These are phyloP conservation scores for Musa schizocarpa DNA, from an alignment of 176 grass and related monocot species.

Conservation along the genomic window DNA sequence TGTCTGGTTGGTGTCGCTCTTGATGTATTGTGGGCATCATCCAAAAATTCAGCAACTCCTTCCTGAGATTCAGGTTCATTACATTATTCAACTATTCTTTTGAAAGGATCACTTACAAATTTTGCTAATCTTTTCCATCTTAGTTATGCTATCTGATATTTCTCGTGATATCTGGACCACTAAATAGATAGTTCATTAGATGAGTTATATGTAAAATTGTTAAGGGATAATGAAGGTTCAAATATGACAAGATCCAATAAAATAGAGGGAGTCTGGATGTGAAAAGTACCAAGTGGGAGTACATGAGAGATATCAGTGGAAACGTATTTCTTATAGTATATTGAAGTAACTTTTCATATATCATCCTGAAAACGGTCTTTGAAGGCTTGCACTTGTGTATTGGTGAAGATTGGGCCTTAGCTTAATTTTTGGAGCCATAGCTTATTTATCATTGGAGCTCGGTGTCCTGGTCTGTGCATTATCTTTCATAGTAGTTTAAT, in stretches of 20 bases:
- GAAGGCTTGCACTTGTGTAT: too few relatives aligned
- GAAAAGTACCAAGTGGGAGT: too few relatives aligned
- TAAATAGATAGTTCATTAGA: background rate
- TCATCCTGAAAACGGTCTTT: too few relatives aligned
- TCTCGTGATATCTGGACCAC: background rate
- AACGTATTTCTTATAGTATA: too few relatives aligned
- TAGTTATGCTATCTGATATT: background rate
- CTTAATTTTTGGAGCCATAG: too few relatives aligned
- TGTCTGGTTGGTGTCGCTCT: constrained; percentile 92
- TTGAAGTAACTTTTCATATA: too few relatives aligned
- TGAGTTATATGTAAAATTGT: background rate
- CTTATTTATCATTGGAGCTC: too few relatives aligned
- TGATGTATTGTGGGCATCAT: constrained; percentile 86
- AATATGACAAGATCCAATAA: background rate
- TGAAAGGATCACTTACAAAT: background rate
- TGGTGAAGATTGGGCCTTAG: too few relatives aligned
- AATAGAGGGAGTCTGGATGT: background rate
- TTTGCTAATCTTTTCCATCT: background rate
- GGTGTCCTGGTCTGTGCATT: too few relatives aligned
- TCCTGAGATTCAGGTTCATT: constrained; percentile 77
- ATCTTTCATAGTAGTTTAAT: too few relatives aligned
- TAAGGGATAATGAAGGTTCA: background rate
- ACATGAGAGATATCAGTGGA: too few relatives aligned
- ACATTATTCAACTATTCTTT: background rate
- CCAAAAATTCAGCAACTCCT: constrained; percentile 81